Evolutionary conservation across 2,329 filamentous ascomycete species (phyloP).

Genomic region (Rutstroemia sp.): DNA sequence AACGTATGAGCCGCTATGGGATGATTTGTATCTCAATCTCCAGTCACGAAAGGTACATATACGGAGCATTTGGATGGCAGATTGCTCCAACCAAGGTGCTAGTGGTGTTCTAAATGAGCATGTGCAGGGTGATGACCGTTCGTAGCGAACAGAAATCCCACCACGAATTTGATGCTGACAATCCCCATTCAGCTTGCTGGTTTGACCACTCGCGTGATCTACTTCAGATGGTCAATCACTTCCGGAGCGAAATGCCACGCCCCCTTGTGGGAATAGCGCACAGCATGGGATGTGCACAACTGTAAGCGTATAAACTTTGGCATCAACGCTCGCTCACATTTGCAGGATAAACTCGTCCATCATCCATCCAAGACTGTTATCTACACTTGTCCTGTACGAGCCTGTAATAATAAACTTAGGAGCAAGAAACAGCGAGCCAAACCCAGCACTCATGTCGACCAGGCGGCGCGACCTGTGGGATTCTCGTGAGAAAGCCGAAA

Average conservation of each 20-base stretch:
- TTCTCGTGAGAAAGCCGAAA: too few relatives aligned
- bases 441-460: too few relatives aligned
- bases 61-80: conserved; percentile 80
- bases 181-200: conserved; percentile 42
- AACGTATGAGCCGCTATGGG: conserved; percentile 87
- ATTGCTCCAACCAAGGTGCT: conserved; percentile 77
- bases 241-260: conserved; percentile 67
- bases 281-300: conserved; percentile 67
- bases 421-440: too few relatives aligned
- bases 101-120: conserved; percentile 72
- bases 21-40: conserved; percentile 41
- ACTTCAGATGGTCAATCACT: conserved; percentile 75
- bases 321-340: too few relatives aligned
- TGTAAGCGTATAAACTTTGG: conserved; percentile 50
- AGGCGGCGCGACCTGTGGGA: too few relatives aligned
- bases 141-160: conserved; percentile 28
- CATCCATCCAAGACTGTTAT: background rate
- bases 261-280: conserved; percentile 82
- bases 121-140: conserved; percentile 72
- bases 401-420: too few relatives aligned
- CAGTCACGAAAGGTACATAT: conserved; percentile 50
- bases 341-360: background rate
- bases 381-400: conserved; percentile 44
- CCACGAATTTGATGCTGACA: background rate
- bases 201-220: conserved; percentile 79